Evolutionary conservation across 352 stramenopile genomes (phyloP), one percentile per base, ranked within the genome.

Genomic region (Blastocystis sp.): DNA sequence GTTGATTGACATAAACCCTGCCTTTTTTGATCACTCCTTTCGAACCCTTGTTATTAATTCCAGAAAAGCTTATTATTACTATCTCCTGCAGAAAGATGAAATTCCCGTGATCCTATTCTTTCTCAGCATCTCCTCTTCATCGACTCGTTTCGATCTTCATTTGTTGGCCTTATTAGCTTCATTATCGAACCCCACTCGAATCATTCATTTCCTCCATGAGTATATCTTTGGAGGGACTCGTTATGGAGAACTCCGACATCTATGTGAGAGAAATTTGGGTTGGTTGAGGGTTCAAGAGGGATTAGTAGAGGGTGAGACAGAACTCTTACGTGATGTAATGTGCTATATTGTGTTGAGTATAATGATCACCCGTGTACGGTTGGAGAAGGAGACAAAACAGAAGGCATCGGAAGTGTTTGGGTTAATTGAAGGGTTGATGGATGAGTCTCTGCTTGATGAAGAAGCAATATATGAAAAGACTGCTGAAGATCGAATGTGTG

Each of bases 1-100:
- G 5, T 27, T 76, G 27, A 76, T 76, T 76, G 64, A 76, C 64
- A 44, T 11, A 44, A 53, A 53, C 53, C 64, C 17, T 37, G 1
- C 9, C 11, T 76, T 56, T 76, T 76, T 76, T 44, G 64, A 76
- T n/a, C 42, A 54, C n/a, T 27, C 24, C 5, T 51, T 54, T 44
- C 64, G 53, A 27, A 24, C 17, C 1, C 0, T 76, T 37, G 1
- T 76, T n/a, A 37, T n/a, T 2, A 76, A 76, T 51, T 76, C 30
- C 33, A 9, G 64, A 53, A 76, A 48, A 48, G 64, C 64, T 33
- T 76, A 56, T 48, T 76, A 54, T 22, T 76, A 30, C 6, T 76
- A 37, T 24, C 27, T 76, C 24, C 33, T 76, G 19, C 35, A 44
- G 3, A 15, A 76, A 22, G 42, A 37, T 24, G 27, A 76, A 76